Conservation (phyloP, 768 basidiomycete genomes). For the Tricholomella constricta region DNA sequence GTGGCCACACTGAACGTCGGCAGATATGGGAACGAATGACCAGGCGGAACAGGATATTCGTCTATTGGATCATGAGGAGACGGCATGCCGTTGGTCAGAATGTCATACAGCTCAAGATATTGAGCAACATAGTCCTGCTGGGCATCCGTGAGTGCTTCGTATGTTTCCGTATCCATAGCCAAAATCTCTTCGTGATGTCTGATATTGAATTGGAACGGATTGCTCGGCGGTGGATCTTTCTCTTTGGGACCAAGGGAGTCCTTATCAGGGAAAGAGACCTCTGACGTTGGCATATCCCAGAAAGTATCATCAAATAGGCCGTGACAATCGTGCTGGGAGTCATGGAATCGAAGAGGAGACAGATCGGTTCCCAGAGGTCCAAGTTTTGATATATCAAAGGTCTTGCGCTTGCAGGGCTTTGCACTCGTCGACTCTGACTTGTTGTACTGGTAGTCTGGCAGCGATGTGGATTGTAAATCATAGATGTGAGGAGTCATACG, state of each 20-base stretch:
- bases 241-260: neutral
- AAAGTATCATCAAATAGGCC: too few relatives aligned
- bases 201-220: neutral
- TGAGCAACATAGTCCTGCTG: neutral
- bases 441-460: conserved; percentile 33
- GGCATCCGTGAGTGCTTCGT: neutral
- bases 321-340: neutral
- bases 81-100: neutral
- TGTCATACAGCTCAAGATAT: neutral
- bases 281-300: too few relatives aligned
- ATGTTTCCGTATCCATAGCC: conserved; percentile 2
- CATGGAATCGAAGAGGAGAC: conserved; percentile 1
- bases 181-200: neutral
- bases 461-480: neutral
- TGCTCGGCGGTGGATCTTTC: neutral
- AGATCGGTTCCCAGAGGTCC: neutral
- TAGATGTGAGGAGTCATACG: neutral
- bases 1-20: too few relatives aligned
- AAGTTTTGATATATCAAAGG: conserved; percentile 7
- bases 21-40: too few relatives aligned
- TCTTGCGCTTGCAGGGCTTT: neutral
- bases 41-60: too few relatives aligned
- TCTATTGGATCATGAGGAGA: too few relatives aligned
- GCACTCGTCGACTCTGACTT: conserved; percentile 15
- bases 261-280: neutral